Evolutionary conservation across 768 basidiomycete species (phyloP).

Genomic region (Hericium coralloides): DNA sequence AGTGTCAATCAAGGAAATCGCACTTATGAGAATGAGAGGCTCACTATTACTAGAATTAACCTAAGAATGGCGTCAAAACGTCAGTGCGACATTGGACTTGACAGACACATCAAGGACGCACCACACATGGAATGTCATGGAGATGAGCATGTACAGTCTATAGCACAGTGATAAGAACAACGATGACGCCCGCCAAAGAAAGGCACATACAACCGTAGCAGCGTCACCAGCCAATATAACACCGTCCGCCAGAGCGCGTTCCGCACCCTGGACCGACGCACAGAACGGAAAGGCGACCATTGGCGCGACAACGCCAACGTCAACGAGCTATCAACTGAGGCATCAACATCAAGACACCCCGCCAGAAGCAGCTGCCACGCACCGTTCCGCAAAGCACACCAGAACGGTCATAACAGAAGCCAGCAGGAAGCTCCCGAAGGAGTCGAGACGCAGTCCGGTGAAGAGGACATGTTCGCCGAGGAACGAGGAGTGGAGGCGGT

Average conservation of each 20-base stretch:
- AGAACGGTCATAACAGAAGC: slow-evolving; percentile 34
- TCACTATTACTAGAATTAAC: slow-evolving; percentile 41
- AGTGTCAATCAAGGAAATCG: background rate
- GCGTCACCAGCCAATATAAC: slow-evolving; percentile 49
- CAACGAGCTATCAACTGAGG: slow-evolving; percentile 30
- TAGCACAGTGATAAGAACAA: background rate
- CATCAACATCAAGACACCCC: background rate
- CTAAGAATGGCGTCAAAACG: slow-evolving; percentile 19
- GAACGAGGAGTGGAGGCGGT: slow-evolving; percentile 34
- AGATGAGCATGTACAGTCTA: slow-evolving; percentile 65
- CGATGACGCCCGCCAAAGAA: background rate
- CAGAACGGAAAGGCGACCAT: slow-evolving; percentile 33
- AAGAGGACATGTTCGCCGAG: slow-evolving; percentile 40
- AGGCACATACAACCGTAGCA: slow-evolving; percentile 49
- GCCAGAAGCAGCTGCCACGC: slow-evolving; percentile 4
- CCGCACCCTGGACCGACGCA: slow-evolving; percentile 33
- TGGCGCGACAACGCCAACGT: slow-evolving; percentile 40
- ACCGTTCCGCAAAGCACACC: slow-evolving; percentile 57
- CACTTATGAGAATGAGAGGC: slow-evolving; percentile 8
- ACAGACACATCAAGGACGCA: slow-evolving; percentile 25
- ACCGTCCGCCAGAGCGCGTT: slow-evolving; percentile 44
- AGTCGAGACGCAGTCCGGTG: slow-evolving; percentile 32
- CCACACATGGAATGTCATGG: slow-evolving; percentile 67
- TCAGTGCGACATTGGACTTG: background rate
- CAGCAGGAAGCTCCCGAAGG: slow-evolving; percentile 38